Evolutionary conservation across 352 stramenopile genomes (phyloP), one percentile per base, ranked within the genome.

Genomic region (Globisporangium echinulatum): DNA sequence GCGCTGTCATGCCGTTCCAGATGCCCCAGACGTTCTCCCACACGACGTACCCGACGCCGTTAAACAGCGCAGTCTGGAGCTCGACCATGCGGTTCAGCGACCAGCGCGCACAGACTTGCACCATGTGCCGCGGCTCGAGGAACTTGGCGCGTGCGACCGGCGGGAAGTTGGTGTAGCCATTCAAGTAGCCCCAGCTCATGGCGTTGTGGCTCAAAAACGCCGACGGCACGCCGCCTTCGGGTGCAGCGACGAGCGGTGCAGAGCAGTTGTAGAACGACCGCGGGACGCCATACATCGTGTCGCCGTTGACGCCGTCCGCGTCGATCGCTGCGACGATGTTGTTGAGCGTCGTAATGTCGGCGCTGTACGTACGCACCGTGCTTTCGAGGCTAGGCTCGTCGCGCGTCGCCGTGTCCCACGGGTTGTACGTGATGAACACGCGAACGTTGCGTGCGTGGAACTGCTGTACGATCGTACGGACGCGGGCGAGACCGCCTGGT

Each of bases 21-120:
- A 93, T 92, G 14, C 87, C 83, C 87, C 87, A 96, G 15, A 96
- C 82, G 59, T 96, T 96, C 51, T 96, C 87, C 87, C 87, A 96
- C 5, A 90, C 64, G 19, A 93, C 87, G 63, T 92, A 94, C 5
- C 87, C 85, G n/a, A 74, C 78, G 9, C 83, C 85, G 61, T 96
- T 96, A 59, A 94, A 96, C 58, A 92, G 91, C 15, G 87, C 74
- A 3, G 63, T 74, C 19, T 92, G 77, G 10, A 96, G 36, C 42
- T 92, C 86, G 0, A 69, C 54, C 8, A 73, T 64, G 33, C 70
- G 66, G 63, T 92, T 79, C n/a, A 90, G 71, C 37, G 87, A 93
- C 85, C 87, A 94, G 7, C 87, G 77, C 11, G 81, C 79, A 48
- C 84, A 94, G 38, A 93, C 67, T 56, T 93, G 81, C 8, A 90